Evolutionary conservation across 2,329 filamentous ascomycete genomes (phyloP), one percentile per base, ranked within the genome.

Genomic region (Passalora sequoiae): DNA sequence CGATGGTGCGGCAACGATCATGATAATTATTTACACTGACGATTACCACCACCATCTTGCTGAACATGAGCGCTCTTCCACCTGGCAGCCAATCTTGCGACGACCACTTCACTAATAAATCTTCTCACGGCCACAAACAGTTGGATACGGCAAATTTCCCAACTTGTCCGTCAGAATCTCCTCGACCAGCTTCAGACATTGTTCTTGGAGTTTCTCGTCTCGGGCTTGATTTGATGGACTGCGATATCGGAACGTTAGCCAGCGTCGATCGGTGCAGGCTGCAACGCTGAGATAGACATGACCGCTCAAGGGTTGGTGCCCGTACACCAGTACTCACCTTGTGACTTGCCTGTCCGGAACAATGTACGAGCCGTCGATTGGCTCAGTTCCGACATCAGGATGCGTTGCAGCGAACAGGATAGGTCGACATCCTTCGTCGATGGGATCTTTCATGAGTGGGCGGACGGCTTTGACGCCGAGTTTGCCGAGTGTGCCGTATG

Each of bases 371-470:
- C 70, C 72, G 46, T 71, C 68, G 7, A 75, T 66, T 20, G 62
- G 60, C 31, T 74, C 66, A 36, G 63, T 64, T 1, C 56, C 62
- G 1, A 76, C 58, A 39, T 70, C 69, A 12, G 63, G 57, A 40
- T 65, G 69, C 3, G 72, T 72, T 1, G 69, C 66, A 4, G 72
- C 72, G 51, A 73, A 76, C 21, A 76, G 45, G 9, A 68, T 70
- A 2, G 70, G 51, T 13, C 72, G 60, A 48, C 72, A 75, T 1
- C 72, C 72, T 40, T 71, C 45, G 17, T 69, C 64, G 1, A 74
- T 60, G 0, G 71, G 69, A 47, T 75, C 69, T 44, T 72, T 73
- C 69, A 76, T 67, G 46, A 76, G 70, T 1, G 71, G 72, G 22
- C 65, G 54, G 2, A 67, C 57, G 2, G 60, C 65, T 37, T 61